phyloP scores from a whole-genome alignment of 2,329 filamentous ascomycete species.

The Colletotrichum sp. region DNA sequence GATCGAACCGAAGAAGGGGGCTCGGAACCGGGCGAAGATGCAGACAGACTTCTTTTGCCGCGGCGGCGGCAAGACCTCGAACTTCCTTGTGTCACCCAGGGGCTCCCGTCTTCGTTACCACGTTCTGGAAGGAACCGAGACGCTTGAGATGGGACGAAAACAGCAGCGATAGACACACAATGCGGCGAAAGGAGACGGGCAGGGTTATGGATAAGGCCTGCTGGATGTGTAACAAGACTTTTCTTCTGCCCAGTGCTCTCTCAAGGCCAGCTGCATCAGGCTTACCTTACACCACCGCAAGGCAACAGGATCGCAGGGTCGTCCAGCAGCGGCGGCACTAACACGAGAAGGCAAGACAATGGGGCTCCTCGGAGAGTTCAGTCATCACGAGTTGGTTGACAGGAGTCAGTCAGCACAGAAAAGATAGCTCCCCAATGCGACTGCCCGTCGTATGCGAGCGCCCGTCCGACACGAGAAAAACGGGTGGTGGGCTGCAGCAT shows the following conservation, averaged over 20 bases:
- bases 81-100: background rate
- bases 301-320: background rate
- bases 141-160: background rate
- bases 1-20: background rate
- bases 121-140: slow-evolving; percentile 12
- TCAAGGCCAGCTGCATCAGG: background rate
- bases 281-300: background rate
- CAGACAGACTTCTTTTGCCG: background rate
- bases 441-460: background rate
- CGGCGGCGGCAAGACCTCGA: background rate
- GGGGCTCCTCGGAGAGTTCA: background rate
- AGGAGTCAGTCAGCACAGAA: background rate
- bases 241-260: background rate
- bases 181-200: background rate
- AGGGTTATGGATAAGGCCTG: background rate
- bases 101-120: background rate
- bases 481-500: background rate
- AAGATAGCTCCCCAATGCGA: background rate
- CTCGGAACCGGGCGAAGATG: background rate
- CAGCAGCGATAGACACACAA: background rate
- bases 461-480: background rate
- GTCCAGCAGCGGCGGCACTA: background rate
- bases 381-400: background rate
- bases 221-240: background rate
- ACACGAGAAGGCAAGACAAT: background rate